These are phyloP conservation scores for Brassica cretica DNA, from an alignment of 345 rosid genomes.

Conservation along the genomic window DNA sequence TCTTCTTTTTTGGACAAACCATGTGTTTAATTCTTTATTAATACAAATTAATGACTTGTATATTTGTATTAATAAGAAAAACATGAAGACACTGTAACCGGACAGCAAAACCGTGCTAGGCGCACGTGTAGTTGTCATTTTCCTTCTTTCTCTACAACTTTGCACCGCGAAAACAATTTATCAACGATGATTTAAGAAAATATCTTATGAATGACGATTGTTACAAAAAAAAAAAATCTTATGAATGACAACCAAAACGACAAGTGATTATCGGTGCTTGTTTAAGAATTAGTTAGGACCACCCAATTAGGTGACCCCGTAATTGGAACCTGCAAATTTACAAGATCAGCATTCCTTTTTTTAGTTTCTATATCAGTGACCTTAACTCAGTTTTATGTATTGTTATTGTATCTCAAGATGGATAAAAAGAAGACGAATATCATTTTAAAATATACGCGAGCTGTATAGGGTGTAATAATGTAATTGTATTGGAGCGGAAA, in stretches of 20 bases:
- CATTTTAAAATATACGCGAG: background rate
- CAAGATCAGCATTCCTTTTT: conserved; percentile 7
- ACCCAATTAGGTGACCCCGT: background rate
- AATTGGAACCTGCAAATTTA: conserved; percentile 10
- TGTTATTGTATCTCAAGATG: background rate
- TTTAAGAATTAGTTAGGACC: conserved; percentile 4
- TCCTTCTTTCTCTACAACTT: background rate
- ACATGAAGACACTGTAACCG: background rate
- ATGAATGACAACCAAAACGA: conserved; percentile 19
- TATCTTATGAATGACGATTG: conserved; percentile 1
- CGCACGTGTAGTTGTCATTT: conserved; percentile 40
- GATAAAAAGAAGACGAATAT: background rate
- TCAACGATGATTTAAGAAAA: background rate
- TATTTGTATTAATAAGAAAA: background rate
- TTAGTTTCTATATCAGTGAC: background rate
- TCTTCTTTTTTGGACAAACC: background rate
- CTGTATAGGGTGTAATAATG: conserved; percentile 27
- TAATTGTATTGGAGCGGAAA: conserved; percentile 12
- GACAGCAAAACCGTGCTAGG: conserved; percentile 31
- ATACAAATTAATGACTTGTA: background rate
- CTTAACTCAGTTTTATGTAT: background rate
- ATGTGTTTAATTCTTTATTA: no score
- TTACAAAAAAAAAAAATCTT: background rate
- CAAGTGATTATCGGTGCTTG: conserved; percentile 6
- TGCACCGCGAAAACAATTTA: background rate